These are phyloP conservation scores for Brasenia schreberi DNA, from an alignment of 164 flowering plant genomes.

Conservation along the genomic window DNA sequence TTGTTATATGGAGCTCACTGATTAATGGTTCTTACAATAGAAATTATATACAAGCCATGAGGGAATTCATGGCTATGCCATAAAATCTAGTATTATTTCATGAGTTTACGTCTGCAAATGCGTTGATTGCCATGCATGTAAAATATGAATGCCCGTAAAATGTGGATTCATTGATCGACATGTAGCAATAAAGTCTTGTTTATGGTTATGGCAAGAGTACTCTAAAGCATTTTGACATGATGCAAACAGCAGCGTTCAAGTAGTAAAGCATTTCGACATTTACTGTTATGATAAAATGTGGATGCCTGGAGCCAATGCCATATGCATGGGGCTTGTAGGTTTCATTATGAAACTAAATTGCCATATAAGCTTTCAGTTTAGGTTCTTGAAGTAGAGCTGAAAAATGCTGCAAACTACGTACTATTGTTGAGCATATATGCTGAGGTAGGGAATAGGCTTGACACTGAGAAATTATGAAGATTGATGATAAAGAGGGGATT, in stretches of 20 bases:
- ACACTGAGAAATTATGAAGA: conserved; percentile 32
- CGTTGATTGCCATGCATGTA: conserved; percentile 45
- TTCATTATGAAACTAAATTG: conserved; percentile 32
- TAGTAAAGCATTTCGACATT: conserved; percentile 32
- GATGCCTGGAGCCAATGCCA: conserved; percentile 38
- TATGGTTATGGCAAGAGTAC: conserved; percentile 24
- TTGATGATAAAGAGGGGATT: conserved; percentile 26
- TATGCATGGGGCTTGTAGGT: too few relatives aligned
- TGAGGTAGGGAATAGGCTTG: background rate
- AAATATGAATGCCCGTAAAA: conserved; percentile 39
- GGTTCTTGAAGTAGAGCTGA: conserved; percentile 20
- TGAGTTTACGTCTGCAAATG: conserved; percentile 29
- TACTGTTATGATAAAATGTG: conserved; percentile 8
- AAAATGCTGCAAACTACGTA: conserved; percentile 41
- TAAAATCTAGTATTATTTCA: conserved; percentile 23
- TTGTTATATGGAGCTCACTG: conserved; percentile 47
- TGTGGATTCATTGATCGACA: conserved; percentile 22
- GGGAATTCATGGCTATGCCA: conserved; percentile 1
- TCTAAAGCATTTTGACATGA: background rate
- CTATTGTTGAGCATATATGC: conserved; percentile 14
- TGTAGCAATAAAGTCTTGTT: conserved; percentile 21
- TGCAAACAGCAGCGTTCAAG: conserved; percentile 20
- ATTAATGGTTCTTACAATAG: conserved; percentile 25
- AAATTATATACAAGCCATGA: too few relatives aligned
- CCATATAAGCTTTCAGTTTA: too few relatives aligned